These are phyloP conservation scores for Populus simonii DNA, from an alignment of 345 rosid species.

Conservation along the genomic window DNA sequence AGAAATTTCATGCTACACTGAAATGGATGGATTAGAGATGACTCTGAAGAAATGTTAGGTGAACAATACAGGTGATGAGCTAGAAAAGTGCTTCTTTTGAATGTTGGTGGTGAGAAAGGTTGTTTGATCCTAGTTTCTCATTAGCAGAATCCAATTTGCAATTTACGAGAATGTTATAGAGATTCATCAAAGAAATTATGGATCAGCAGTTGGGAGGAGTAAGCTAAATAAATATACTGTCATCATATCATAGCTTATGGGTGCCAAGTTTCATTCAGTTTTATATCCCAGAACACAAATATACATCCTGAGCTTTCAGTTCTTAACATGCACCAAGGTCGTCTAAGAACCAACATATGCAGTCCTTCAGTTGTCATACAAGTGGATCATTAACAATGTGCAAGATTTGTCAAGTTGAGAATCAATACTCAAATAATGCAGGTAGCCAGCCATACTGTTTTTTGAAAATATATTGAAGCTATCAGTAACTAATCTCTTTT, in stretches of 20 bases:
- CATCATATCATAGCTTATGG: not conserved
- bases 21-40: not conserved
- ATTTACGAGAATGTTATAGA: not conserved
- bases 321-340: not conserved
- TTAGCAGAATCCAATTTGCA: not conserved
- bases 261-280: not conserved
- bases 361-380: not conserved
- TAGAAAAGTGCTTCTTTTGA: not conserved
- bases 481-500: not conserved
- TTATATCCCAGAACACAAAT: not conserved
- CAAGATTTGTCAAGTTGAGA: not conserved
- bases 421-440: not conserved
- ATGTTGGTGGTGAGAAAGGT: not conserved
- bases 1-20: not conserved
- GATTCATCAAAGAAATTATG: not conserved
- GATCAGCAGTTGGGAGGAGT: not conserved
- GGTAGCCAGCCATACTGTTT: not conserved
- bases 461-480: not conserved
- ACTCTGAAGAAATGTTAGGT: not conserved
- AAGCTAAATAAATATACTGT: not conserved
- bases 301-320: too few species aligned
- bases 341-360: not conserved
- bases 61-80: not conserved
- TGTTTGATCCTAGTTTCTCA: not conserved
- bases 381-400: not conserved